Evolutionary conservation across 441 rosid genomes (phyloP).

Genomic region (Syzygium syzygioides): DNA sequence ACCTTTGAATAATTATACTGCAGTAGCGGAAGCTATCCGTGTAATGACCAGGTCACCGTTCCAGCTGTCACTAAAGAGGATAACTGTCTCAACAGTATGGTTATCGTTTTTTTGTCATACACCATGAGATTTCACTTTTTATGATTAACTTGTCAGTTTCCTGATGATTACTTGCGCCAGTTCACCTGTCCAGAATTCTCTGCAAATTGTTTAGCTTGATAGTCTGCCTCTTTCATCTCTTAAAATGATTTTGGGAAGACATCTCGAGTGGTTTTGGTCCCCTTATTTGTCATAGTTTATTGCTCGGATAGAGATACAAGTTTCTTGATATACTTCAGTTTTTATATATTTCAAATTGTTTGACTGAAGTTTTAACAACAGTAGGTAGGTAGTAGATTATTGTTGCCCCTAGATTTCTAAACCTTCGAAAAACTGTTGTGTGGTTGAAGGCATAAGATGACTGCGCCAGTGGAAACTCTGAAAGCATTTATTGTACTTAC

Average conservation of each 20-base stretch:
- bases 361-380: background rate
- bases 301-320: background rate
- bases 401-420: background rate
- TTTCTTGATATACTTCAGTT: background rate
- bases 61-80: conserved; percentile 74
- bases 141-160: background rate
- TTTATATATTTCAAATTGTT: background rate
- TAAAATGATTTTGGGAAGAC: background rate
- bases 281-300: background rate
- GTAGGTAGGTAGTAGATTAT: background rate
- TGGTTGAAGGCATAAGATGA: background rate
- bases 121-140: background rate
- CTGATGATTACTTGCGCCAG: background rate
- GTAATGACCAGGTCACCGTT: conserved; percentile 73
- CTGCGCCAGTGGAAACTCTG: background rate
- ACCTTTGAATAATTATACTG: conserved; percentile 84
- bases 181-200: background rate
- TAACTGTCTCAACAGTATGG: conserved; percentile 88
- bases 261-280: background rate
- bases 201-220: background rate
- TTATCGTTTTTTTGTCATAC: background rate
- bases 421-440: background rate
- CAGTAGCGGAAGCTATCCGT: conserved; percentile 79
- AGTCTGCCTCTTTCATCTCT: background rate
- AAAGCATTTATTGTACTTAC: conserved; percentile 8